phyloP scores from a whole-genome alignment of 495 filamentous ascomycete species.

The Elasticomyces elasticus region DNA sequence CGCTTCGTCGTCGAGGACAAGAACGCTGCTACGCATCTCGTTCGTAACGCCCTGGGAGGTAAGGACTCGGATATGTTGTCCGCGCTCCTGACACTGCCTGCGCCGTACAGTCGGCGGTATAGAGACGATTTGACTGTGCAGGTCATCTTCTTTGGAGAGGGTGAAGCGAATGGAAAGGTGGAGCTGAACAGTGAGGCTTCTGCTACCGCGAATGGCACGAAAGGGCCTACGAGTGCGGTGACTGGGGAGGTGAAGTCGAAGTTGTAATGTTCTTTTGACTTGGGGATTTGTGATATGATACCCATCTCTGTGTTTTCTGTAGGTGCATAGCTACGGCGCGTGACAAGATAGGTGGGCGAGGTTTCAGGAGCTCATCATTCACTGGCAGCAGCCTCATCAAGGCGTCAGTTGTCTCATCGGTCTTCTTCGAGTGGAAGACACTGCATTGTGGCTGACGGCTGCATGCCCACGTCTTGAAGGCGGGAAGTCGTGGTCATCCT shows the following conservation, averaged over 20 bases:
- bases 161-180: constrained; percentile 62
- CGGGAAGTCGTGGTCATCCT: too few species aligned
- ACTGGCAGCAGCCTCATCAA: too few species aligned
- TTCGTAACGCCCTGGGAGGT: constrained; percentile 90
- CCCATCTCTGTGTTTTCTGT: background rate
- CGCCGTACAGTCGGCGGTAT: constrained; percentile 82
- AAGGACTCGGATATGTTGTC: constrained; percentile 90
- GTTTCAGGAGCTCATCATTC: too few species aligned
- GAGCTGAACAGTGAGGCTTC: constrained; percentile 79
- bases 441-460: too few species aligned
- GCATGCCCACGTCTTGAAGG: too few species aligned
- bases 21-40: constrained; percentile 91
- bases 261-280: constrained; percentile 2
- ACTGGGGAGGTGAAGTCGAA: constrained; percentile 19
- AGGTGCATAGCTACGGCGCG: background rate
- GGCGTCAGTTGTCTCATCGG: too few species aligned
- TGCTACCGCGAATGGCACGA: constrained; percentile 36
- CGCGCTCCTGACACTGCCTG: constrained; percentile 81
- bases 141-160: constrained; percentile 91
- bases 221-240: too few species aligned
- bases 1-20: constrained; percentile 91
- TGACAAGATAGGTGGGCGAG: too few species aligned
- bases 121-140: constrained; percentile 94
- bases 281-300: background rate
- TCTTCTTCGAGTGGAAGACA: too few species aligned